Evolutionary conservation across 768 basidiomycete species (phyloP).

Genomic region (Macrolepiota fuliginosa): DNA sequence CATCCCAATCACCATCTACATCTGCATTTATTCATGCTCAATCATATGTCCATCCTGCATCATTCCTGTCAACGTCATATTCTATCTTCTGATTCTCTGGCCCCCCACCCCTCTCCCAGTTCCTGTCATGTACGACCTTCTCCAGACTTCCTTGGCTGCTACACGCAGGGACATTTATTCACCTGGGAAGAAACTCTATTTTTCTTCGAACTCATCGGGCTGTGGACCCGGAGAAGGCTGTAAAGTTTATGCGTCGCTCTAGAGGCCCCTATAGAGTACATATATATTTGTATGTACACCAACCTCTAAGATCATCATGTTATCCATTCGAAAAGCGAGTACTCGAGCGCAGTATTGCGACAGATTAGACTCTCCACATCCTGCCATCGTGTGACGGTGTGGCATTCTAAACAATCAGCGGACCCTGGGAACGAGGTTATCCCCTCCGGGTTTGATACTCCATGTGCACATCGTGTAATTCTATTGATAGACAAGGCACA

Average conservation of each 20-base stretch:
- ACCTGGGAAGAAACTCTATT: neutral
- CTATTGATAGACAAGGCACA: constrained; percentile 5
- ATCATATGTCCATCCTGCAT: neutral
- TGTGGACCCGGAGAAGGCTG: neutral
- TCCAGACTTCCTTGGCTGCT: neutral
- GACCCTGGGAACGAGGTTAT: neutral
- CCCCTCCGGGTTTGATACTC: neutral
- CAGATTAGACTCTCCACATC: too few relatives aligned
- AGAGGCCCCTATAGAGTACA: neutral
- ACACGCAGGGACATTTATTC: neutral
- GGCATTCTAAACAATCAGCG: neutral
- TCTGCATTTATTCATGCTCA: neutral
- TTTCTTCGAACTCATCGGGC: neutral
- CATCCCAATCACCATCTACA: neutral
- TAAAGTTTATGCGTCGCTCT: neutral
- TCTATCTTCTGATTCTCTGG: neutral
- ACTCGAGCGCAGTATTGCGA: too few relatives aligned
- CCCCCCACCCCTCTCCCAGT: neutral
- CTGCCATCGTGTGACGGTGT: neutral
- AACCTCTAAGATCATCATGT: neutral
- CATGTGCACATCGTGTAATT: neutral
- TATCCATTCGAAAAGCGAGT: too few relatives aligned
- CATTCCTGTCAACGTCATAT: neutral
- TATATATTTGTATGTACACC: neutral
- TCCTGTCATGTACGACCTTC: neutral